Percentiles rank a stretch among this genome's conserved stretches.
Conservation (phyloP, 2,329 filamentous ascomycete species). For the Parastagonospora nodorum region DNA sequence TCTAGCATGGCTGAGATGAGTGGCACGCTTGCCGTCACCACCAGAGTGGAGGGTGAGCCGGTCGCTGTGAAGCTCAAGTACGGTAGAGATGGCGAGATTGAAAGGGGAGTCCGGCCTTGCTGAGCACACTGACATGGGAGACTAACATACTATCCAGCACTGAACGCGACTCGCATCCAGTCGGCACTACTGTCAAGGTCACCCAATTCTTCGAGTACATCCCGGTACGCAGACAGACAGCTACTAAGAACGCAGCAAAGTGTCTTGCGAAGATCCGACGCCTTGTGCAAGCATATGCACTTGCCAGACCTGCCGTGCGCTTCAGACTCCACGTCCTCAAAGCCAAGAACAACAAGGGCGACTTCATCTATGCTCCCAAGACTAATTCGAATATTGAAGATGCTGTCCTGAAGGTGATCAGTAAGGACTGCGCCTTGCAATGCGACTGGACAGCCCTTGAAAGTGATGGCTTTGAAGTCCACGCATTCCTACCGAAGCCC, state of each 20-base stretch:
- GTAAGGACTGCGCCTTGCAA: conserved; percentile 59
- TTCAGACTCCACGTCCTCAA: conserved; percentile 66
- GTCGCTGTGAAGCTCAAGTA: conserved; percentile 62
- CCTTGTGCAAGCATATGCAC: conserved; percentile 66
- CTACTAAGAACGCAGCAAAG: conserved; percentile 63
- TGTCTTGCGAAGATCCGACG: conserved; percentile 63
- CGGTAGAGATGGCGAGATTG: conserved; percentile 55
- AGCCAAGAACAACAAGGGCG: conserved; percentile 54
- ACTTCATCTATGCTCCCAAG: conserved; percentile 68
- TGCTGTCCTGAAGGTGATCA: conserved; percentile 66
- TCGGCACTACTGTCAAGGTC: conserved; percentile 72
- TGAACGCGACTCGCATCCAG: conserved; percentile 56
- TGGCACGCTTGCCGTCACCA: conserved; percentile 63
- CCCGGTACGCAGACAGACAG: conserved; percentile 67
- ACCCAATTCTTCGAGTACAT: conserved; percentile 63
- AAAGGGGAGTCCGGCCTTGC: conserved; percentile 38
- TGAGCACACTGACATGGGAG: background rate
- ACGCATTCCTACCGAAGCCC: conserved; percentile 63
- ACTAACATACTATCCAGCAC: conserved; percentile 24
- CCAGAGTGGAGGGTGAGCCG: conserved; percentile 64
- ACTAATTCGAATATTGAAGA: conserved; percentile 58
- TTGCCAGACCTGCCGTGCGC: conserved; percentile 67
- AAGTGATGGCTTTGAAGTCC: conserved; percentile 53
- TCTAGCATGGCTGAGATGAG: conserved; percentile 68
- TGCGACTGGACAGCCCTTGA: conserved; percentile 54